These are phyloP conservation scores for Beta vulgaris DNA, from an alignment of 148 eudicot species.

Conservation along the genomic window DNA sequence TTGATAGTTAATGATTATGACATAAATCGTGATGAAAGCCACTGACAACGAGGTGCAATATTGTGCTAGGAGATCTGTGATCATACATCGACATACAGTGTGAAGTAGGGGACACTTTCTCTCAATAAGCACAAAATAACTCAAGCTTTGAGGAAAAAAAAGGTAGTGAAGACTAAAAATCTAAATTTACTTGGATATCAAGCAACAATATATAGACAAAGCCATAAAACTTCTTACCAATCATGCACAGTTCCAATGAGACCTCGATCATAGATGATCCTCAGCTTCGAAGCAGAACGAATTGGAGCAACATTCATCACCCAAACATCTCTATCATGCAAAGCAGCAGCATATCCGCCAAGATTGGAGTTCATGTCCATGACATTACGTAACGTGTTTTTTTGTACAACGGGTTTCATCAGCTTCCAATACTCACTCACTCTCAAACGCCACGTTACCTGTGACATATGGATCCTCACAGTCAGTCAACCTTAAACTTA, in stretches of 20 bases:
- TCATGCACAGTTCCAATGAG: constrained; percentile 41
- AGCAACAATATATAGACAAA: background rate
- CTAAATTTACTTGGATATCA: background rate
- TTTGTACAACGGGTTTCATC: constrained; percentile 18
- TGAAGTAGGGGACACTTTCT: too few relatives aligned
- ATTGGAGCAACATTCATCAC: constrained; percentile 44
- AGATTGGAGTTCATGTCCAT: constrained; percentile 54
- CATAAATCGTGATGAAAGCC: too few relatives aligned
- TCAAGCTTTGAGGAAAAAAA: too few relatives aligned
- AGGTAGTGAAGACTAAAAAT: too few relatives aligned
- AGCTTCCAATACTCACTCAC: constrained; percentile 44
- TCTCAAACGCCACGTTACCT: constrained; percentile 45
- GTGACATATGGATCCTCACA: background rate
- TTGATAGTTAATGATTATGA: too few relatives aligned
- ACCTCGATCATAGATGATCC: constrained; percentile 42
- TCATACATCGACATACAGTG: too few relatives aligned
- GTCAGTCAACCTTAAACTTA: background rate
- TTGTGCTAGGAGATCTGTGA: too few relatives aligned
- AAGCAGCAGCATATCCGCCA: constrained; percentile 50
- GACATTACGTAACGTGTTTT: constrained; percentile 34
- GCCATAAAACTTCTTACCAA: constrained; percentile 30
- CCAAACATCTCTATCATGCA: constrained; percentile 44
- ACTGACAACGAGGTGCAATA: too few relatives aligned
- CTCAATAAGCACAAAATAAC: too few relatives aligned
- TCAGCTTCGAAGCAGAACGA: constrained; percentile 20